Evolutionary conservation across 768 basidiomycete species (phyloP).

Genomic region (Daedalea quercina): DNA sequence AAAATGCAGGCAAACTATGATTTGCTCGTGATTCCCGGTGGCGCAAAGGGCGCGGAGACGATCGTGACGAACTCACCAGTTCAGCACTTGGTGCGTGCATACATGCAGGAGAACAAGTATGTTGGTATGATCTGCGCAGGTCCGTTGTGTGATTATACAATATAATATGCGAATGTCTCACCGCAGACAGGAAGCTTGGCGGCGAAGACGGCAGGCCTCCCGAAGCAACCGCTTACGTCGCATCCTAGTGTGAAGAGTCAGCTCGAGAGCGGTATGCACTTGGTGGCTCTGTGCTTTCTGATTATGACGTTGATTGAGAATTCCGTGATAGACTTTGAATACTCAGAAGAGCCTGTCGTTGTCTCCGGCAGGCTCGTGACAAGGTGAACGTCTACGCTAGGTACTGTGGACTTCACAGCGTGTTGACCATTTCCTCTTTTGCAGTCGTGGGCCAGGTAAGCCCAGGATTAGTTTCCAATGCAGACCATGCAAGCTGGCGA

Average conservation of each 20-base stretch:
- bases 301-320: too few species aligned
- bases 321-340: constrained; percentile 60
- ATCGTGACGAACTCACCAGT: constrained; percentile 54
- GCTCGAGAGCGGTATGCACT: constrained; percentile 44
- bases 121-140: constrained; percentile 89
- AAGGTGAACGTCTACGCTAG: constrained; percentile 44
- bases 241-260: constrained; percentile 64
- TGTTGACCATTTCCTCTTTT: not conserved
- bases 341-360: constrained; percentile 68
- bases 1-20: constrained; percentile 53
- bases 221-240: constrained; percentile 64
- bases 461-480: not conserved
- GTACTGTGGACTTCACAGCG: not conserved
- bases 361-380: constrained; percentile 68
- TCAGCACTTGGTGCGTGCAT: constrained; percentile 55
- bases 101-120: constrained; percentile 44
- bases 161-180: too few species aligned
- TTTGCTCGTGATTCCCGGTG: constrained; percentile 69
- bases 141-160: constrained; percentile 21
- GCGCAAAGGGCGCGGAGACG: constrained; percentile 70
- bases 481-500: too few species aligned
- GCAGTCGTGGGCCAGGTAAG: constrained; percentile 65
- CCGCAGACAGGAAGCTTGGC: constrained; percentile 51
- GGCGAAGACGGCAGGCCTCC: constrained; percentile 55
- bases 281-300: too few species aligned